Percentiles rank a stretch among this genome's conserved stretches.
Conservation (phyloP, 768 basidiomycete genomes). For the Trametes cinnabarina region DNA sequence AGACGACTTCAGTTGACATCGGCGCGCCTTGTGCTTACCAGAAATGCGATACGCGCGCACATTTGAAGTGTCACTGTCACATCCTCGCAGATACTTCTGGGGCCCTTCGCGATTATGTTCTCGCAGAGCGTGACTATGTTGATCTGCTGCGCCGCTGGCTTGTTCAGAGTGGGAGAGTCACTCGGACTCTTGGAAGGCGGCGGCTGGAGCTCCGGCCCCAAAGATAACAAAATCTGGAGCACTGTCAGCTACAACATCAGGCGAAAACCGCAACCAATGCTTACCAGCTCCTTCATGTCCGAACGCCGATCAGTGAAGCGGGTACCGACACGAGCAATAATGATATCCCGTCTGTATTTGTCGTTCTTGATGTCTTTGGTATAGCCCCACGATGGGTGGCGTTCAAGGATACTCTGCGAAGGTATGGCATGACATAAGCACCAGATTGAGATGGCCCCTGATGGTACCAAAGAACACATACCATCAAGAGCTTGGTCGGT, state of each 20-base stretch:
- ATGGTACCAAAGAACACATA: background rate
- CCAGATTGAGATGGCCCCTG: too few species aligned
- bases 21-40: background rate
- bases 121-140: background rate
- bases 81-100: background rate
- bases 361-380: background rate
- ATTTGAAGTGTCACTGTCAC: background rate
- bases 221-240: background rate
- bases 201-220: background rate
- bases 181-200: background rate
- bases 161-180: too few species aligned
- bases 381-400: slow-evolving; percentile 1
- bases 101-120: background rate
- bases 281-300: background rate
- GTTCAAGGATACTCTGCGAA: background rate
- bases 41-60: background rate
- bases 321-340: background rate
- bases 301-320: background rate
- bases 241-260: too few species aligned
- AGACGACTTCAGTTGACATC: too few species aligned
- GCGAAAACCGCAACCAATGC: background rate
- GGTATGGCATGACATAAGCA: too few species aligned
- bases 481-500: background rate
- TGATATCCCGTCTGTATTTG: background rate
- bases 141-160: background rate